A percentile compares a stretch with the other conserved stretches of the same genome.
Evolutionary conservation across 1,284 basidiomycete species (phyloP).

Genomic region (Malassezia nana): DNA sequence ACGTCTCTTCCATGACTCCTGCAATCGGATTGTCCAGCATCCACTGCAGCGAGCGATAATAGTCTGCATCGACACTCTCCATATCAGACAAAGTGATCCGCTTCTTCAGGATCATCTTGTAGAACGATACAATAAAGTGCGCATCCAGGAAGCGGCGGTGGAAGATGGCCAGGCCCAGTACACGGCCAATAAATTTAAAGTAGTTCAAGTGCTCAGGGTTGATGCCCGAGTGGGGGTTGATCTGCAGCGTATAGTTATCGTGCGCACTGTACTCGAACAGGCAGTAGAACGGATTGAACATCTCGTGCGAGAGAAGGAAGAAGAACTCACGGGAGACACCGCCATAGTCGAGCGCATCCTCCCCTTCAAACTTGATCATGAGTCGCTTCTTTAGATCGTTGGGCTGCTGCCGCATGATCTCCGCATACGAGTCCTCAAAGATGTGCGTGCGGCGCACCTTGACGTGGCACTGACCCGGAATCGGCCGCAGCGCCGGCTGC

Average conservation of each 20-base stretch:
- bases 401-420: constrained; percentile 86
- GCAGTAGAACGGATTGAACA: constrained; percentile 69
- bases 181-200: constrained; percentile 97
- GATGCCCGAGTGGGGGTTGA: constrained; percentile 92
- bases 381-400: constrained; percentile 92
- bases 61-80: constrained; percentile 48
- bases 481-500: constrained; percentile 78
- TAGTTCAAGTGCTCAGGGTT: constrained; percentile 99
- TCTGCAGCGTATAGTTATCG: constrained; percentile 97
- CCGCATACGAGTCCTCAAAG: constrained; percentile 89
- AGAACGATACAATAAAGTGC: constrained; percentile 97
- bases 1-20: constrained; percentile 46
- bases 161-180: constrained; percentile 90
- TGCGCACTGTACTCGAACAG: constrained; percentile 98
- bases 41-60: constrained; percentile 86
- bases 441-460: constrained; percentile 87
- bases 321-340: constrained; percentile 98
- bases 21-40: constrained; percentile 56
- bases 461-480: constrained; percentile 82
- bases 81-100: constrained; percentile 46
- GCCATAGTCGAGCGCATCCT: constrained; percentile 96
- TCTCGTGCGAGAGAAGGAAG: constrained; percentile 94
- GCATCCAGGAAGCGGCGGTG: constrained; percentile 96
- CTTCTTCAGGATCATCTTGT: constrained; percentile 71
- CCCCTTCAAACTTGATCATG: constrained; percentile 98